Evolutionary conservation across 176 grass and related monocot species (phyloP).

Genomic region (Musa acuminata): DNA sequence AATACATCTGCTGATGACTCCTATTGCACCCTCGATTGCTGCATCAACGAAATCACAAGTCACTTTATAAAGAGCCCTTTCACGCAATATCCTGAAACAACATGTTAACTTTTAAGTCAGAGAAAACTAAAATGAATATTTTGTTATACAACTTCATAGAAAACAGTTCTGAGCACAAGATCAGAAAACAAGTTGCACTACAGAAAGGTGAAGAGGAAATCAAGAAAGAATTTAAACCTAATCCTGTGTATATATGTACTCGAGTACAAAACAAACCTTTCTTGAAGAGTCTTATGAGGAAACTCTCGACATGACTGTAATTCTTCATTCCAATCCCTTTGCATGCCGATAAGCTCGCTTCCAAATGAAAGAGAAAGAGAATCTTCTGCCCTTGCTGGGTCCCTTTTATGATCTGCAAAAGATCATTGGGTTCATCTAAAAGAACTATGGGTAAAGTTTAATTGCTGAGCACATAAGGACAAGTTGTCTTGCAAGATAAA

Average conservation of each 20-base stretch:
- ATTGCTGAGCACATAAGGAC: neutral
- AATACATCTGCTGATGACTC: constrained; percentile 95
- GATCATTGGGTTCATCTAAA: neutral
- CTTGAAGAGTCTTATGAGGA: constrained; percentile 78
- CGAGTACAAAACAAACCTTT: constrained; percentile 38
- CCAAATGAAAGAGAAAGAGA: constrained; percentile 73
- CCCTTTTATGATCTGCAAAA: constrained; percentile 67
- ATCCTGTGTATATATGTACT: constrained; percentile 2
- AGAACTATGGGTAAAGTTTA: neutral
- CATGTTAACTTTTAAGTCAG: neutral
- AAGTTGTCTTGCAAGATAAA: too few relatives aligned
- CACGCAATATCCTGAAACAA: constrained; percentile 73
- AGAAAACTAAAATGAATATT: neutral
- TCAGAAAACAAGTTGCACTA: neutral
- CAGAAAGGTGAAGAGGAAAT: too few relatives aligned
- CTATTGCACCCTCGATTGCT: constrained; percentile 85
- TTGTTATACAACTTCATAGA: neutral
- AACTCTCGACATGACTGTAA: constrained; percentile 93
- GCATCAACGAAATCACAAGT: constrained; percentile 99
- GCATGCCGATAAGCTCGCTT: constrained; percentile 91
- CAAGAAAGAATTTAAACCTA: neutral
- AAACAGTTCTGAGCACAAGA: neutral
- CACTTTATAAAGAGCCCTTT: constrained; percentile 95
- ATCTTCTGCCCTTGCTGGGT: constrained; percentile 86
- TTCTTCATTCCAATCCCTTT: constrained; percentile 99